These are phyloP conservation scores for Epichloe uncinata DNA, from an alignment of 2,329 filamentous ascomycete genomes.

Conservation along the genomic window DNA sequence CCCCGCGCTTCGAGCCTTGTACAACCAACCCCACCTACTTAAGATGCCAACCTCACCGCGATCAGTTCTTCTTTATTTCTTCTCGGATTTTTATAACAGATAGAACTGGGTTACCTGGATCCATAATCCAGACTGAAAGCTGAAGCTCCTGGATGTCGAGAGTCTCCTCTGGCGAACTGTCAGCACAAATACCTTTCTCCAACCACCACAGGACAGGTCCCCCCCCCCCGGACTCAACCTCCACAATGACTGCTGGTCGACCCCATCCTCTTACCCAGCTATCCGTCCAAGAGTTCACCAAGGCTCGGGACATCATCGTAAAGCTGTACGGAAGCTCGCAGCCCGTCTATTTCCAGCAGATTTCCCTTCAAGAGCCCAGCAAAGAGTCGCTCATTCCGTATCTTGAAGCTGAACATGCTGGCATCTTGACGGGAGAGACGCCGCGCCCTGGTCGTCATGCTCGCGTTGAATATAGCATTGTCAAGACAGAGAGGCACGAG, in stretches of 20 bases:
- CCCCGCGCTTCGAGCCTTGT: no score
- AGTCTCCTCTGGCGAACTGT: no score
- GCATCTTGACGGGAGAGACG: slow-evolving; percentile 27
- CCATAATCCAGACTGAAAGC: no score
- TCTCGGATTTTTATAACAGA: no score
- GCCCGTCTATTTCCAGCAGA: slow-evolving; percentile 36
- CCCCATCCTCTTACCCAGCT: slow-evolving; percentile 37
- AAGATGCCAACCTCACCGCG: no score
- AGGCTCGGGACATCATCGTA: slow-evolving; percentile 32
- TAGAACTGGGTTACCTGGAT: no score
- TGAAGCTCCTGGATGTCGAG: no score
- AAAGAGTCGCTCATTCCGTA: slow-evolving; percentile 46
- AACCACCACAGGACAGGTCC: neutral
- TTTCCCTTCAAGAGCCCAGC: slow-evolving; percentile 49
- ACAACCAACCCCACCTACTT: no score
- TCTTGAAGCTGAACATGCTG: slow-evolving; percentile 47
- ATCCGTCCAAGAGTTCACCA: slow-evolving; percentile 33
- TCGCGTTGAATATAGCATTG: slow-evolving; percentile 31
- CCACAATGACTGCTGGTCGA: neutral
- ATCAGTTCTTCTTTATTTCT: no score
- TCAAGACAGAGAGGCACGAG: slow-evolving; percentile 18
- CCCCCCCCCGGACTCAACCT: neutral
- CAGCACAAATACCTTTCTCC: no score
- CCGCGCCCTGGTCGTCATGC: slow-evolving; percentile 32
- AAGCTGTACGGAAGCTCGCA: slow-evolving; percentile 13